These are phyloP conservation scores for Amanita exitialis DNA, from an alignment of 768 basidiomycete species.

Conservation along the genomic window DNA sequence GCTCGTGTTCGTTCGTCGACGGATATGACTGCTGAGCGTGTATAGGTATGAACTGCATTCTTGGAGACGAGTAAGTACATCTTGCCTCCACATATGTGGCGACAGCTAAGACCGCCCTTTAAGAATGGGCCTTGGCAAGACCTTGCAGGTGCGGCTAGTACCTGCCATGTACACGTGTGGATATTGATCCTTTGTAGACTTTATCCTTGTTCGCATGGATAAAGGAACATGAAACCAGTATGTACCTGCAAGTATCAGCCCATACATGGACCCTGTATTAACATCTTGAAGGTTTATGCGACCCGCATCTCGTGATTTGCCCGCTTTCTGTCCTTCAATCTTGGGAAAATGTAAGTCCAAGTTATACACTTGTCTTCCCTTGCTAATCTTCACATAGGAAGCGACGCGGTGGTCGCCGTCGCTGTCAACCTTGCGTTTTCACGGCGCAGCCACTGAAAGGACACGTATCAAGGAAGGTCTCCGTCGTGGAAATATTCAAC, in stretches of 20 bases:
- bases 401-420: constrained; percentile 43
- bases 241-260: background rate
- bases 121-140: constrained; percentile 61
- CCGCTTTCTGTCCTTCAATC: constrained; percentile 58
- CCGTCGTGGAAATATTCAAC: constrained; percentile 15
- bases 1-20: constrained; percentile 5
- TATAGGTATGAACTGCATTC: constrained; percentile 58
- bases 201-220: constrained; percentile 61
- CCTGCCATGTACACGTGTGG: background rate
- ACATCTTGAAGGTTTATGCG: constrained; percentile 22
- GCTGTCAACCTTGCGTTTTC: constrained; percentile 47
- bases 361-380: background rate
- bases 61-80: constrained; percentile 53
- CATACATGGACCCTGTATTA: background rate
- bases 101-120: background rate
- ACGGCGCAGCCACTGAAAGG: constrained; percentile 46
- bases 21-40: background rate
- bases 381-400: constrained; percentile 25
- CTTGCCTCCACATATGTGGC: background rate
- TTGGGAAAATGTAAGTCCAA: constrained; percentile 39
- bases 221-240: constrained; percentile 38
- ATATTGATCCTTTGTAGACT: constrained; percentile 21
- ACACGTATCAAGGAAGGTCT: constrained; percentile 39
- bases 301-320: constrained; percentile 65
- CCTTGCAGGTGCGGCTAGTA: constrained; percentile 34